Evolutionary conservation across 441 rosid species (phyloP).

Genomic region (Populus hybrid): DNA sequence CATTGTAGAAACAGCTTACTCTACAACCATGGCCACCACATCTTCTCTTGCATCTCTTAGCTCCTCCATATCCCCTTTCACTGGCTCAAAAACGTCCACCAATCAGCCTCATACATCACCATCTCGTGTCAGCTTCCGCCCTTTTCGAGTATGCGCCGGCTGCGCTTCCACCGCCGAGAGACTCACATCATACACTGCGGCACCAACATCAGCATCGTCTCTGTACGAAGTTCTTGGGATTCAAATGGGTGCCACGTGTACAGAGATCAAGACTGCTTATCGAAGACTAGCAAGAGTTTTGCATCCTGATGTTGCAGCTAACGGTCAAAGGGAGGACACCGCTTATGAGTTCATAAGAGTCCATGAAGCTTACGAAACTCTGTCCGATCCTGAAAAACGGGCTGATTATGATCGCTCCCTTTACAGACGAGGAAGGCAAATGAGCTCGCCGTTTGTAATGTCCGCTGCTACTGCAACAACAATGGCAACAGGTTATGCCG

Average conservation of each 20-base stretch:
- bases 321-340: constrained; percentile 14
- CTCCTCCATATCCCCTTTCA: constrained; percentile 17
- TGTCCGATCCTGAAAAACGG: constrained; percentile 30
- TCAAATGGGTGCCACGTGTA: constrained; percentile 47
- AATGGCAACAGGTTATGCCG: constrained; percentile 1
- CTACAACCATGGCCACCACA: constrained; percentile 23
- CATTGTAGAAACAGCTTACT: background rate
- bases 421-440: constrained; percentile 19
- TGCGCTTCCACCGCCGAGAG: constrained; percentile 42
- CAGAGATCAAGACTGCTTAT: constrained; percentile 67
- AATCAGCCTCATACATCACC: constrained; percentile 7
- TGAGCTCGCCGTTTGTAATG: constrained; percentile 24
- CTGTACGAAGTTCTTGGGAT: constrained; percentile 57
- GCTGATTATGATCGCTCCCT: constrained; percentile 32
- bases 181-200: constrained; percentile 3
- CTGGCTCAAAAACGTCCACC: constrained; percentile 13
- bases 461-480: constrained; percentile 18
- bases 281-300: constrained; percentile 51
- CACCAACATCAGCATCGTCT: constrained; percentile 25
- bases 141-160: constrained; percentile 31
- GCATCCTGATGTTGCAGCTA: constrained; percentile 55
- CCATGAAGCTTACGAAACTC: constrained; percentile 30
- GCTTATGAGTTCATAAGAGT: constrained; percentile 33
- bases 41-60: constrained; percentile 21
- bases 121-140: constrained; percentile 30